These are phyloP conservation scores for Anisodus acutangulus DNA, from an alignment of 257 asterid species.

Conservation along the genomic window DNA sequence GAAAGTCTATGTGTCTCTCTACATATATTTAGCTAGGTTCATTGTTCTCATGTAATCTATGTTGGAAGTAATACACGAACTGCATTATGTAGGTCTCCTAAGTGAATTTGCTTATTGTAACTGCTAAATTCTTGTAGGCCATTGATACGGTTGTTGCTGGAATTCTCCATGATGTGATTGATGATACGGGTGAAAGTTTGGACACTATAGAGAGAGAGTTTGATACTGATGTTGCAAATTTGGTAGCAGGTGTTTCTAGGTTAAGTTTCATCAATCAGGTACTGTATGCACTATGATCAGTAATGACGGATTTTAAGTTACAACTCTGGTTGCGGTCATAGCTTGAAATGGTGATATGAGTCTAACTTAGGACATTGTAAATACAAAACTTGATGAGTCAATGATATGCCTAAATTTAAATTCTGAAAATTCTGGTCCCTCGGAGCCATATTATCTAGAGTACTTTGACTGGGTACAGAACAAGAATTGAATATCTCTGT, in stretches of 20 bases:
- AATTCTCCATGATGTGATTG: constrained; percentile 90
- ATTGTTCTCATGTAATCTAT: neutral
- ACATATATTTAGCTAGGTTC: constrained; percentile 2
- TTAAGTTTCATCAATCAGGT: constrained; percentile 96
- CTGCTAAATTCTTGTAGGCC: constrained; percentile 55
- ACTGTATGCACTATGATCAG: constrained; percentile 26
- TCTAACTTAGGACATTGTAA: constrained; percentile 1
- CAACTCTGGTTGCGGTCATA: constrained; percentile 18
- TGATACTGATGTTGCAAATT: constrained; percentile 75
- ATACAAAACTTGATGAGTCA: neutral
- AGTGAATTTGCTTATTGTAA: constrained; percentile 29
- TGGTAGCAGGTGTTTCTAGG: constrained; percentile 96
- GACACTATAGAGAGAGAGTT: constrained; percentile 74
- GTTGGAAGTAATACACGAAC: neutral
- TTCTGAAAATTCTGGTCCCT: constrained; percentile 6
- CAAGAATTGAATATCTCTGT: neutral
- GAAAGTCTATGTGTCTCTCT: neutral
- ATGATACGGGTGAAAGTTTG: constrained; percentile 80
- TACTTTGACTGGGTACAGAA: neutral
- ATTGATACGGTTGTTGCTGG: constrained; percentile 92
- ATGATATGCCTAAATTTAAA: constrained; percentile 20
- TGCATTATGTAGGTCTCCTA: constrained; percentile 25
- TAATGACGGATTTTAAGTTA: neutral
- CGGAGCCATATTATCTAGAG: neutral
- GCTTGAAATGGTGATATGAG: constrained; percentile 18